A percentile compares a stretch with the other conserved stretches of the same genome.
Conservation (phyloP, 2,329 filamentous ascomycete species). For the Thielaviopsis ethacetica region DNA sequence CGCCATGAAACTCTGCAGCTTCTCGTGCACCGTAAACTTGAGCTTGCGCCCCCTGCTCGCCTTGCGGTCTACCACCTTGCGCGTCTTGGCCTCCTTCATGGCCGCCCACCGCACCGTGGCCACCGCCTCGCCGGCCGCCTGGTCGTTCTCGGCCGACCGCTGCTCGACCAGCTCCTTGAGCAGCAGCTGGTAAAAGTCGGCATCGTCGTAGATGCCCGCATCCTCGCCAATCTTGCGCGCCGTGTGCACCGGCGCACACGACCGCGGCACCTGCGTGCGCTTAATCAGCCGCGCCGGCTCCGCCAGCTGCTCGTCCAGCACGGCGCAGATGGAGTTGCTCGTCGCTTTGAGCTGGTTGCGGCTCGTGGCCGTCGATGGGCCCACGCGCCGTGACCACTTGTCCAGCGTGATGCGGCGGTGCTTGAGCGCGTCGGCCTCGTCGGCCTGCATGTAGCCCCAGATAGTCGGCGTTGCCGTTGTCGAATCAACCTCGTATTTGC, state of each 20-base stretch:
- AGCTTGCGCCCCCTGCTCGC: slow-evolving; percentile 92
- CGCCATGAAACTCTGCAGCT: slow-evolving; percentile 96
- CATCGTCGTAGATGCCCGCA: slow-evolving; percentile 68
- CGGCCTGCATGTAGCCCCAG: slow-evolving; percentile 52
- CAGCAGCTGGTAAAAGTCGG: slow-evolving; percentile 83
- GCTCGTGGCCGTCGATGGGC: slow-evolving; percentile 25
- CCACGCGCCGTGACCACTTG: slow-evolving; percentile 72
- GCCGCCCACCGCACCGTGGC: slow-evolving; percentile 50
- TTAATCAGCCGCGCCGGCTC: slow-evolving; percentile 50
- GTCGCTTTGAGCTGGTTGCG: slow-evolving; percentile 19
- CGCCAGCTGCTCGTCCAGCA: slow-evolving; percentile 52
- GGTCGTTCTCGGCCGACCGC: slow-evolving; percentile 53
- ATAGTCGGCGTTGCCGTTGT: slow-evolving; percentile 47
- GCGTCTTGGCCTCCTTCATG: slow-evolving; percentile 58
- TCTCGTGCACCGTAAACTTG: slow-evolving; percentile 89
- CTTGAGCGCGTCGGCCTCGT: slow-evolving; percentile 42
- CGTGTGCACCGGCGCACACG: slow-evolving; percentile 57
- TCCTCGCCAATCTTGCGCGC: slow-evolving; percentile 41
- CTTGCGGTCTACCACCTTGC: slow-evolving; percentile 76
- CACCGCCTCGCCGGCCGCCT: slow-evolving; percentile 33
- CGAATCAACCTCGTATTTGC: slow-evolving; percentile 36
- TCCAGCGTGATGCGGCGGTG: slow-evolving; percentile 60
- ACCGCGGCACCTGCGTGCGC: slow-evolving; percentile 54
- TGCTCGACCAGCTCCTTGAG: slow-evolving; percentile 89
- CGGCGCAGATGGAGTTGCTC: slow-evolving; percentile 42